phyloP scores from a whole-genome alignment of 176 grass and related monocot species.

The Musa troglodytarum region DNA sequence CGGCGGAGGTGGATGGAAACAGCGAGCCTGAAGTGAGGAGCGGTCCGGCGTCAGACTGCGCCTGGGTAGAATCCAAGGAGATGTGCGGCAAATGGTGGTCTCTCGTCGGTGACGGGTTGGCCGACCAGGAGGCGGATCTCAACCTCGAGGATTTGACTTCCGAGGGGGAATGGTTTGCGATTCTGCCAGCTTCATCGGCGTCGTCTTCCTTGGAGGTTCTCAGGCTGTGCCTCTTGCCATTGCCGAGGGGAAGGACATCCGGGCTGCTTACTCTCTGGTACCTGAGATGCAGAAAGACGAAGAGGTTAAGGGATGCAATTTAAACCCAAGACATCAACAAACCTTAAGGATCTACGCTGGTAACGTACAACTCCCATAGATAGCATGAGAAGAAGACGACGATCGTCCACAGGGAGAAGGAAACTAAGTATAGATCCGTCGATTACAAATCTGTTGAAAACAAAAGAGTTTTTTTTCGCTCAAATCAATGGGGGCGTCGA shows the following conservation, averaged over 20 bases:
- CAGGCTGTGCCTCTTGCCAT: slow-evolving; percentile 5
- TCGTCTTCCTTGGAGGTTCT: slow-evolving; percentile 8
- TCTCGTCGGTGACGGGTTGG: neutral
- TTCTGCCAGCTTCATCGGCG: neutral
- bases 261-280: slow-evolving; percentile 15
- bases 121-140: neutral
- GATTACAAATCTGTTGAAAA: neutral
- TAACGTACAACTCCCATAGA: too few relatives aligned
- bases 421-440: too few relatives aligned
- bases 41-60: neutral
- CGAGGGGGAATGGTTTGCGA: neutral
- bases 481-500: neutral
- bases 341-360: neutral
- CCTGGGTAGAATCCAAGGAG: neutral
- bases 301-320: neutral
- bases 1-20: neutral
- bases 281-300: neutral
- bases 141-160: neutral
- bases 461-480: neutral
- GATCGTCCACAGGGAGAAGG: too few relatives aligned
- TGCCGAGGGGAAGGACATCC: slow-evolving; percentile 8
- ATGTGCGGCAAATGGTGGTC: slow-evolving; percentile 6
- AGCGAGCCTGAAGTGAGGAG: neutral
- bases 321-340: neutral
- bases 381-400: too few relatives aligned